phyloP scores from a whole-genome alignment of 768 basidiomycete species.

The Podaxis sp. region DNA sequence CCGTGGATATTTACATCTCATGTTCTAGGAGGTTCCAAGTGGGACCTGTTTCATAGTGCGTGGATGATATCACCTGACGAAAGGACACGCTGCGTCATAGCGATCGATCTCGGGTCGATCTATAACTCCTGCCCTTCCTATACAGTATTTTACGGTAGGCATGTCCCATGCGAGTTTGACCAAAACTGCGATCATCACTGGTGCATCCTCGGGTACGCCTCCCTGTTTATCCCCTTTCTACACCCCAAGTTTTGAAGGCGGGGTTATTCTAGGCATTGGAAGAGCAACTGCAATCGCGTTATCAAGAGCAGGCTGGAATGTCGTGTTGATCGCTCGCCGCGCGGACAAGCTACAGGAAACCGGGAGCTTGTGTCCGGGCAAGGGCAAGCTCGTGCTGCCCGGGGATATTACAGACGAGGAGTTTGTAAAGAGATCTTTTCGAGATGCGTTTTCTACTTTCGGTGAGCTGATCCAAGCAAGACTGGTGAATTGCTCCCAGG shows the following conservation, averaged over 20 bases:
- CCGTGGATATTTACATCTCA: background rate
- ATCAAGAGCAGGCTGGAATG: conserved; percentile 65
- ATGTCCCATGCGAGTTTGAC: conserved; percentile 16
- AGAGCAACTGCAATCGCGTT: conserved; percentile 67
- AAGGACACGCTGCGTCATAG: background rate
- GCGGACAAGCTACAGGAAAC: conserved; percentile 60
- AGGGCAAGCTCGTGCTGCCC: conserved; percentile 40
- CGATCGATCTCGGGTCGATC: background rate
- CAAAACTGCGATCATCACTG: conserved; percentile 39
- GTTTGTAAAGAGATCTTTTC: conserved; percentile 63
- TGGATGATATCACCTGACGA: background rate
- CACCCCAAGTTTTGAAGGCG: background rate
- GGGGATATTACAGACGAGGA: conserved; percentile 69
- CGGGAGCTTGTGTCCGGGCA: conserved; percentile 37
- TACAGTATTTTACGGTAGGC: background rate
- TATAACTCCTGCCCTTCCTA: background rate
- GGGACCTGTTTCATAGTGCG: background rate
- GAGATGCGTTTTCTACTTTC: conserved; percentile 49
- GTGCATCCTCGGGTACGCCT: conserved; percentile 57
- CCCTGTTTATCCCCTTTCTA: background rate
- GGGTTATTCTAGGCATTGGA: conserved; percentile 53
- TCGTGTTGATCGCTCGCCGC: conserved; percentile 67
- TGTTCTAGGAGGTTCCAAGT: background rate
- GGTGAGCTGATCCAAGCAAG: conserved; percentile 36
- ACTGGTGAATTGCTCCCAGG: background rate